Percentiles rank a stretch among this genome's conserved stretches.
These are phyloP conservation scores for Pichia thaimueangensis DNA, from an alignment of 805 yeast species.

Conservation along the genomic window DNA sequence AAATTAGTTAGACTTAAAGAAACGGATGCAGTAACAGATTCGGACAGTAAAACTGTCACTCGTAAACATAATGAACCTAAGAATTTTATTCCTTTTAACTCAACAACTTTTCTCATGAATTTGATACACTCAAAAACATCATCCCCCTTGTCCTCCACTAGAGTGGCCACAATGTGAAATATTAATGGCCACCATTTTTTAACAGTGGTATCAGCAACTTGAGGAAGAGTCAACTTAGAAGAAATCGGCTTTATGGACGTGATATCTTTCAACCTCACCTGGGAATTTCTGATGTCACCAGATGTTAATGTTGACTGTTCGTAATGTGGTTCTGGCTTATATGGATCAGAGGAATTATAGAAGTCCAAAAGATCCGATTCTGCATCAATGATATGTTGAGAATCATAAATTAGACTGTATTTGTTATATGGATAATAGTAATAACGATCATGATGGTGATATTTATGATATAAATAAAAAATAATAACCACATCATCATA, in stretches of 20 bases:
- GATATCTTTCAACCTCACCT: not conserved
- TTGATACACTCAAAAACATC: slow-evolving; percentile 11
- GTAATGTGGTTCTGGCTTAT: not conserved
- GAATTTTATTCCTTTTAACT: slow-evolving; percentile 5
- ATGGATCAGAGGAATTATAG: not conserved
- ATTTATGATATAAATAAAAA: slow-evolving; percentile 2
- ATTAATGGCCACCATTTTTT: slow-evolving; percentile 7
- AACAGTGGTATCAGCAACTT: slow-evolving; percentile 33
- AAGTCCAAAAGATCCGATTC: slow-evolving; percentile 5
- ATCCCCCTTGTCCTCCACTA: slow-evolving; percentile 2
- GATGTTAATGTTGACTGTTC: not conserved
- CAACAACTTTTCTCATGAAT: slow-evolving; percentile 8
- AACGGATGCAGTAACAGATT: slow-evolving; percentile 3
- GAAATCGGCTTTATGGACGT: not conserved
- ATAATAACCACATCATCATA: slow-evolving; percentile 3
- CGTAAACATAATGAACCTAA: slow-evolving; percentile 1
- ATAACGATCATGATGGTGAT: slow-evolving; percentile 5
- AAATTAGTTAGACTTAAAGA: slow-evolving; percentile 1
- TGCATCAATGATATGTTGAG: not conserved
- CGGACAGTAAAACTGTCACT: not conserved
- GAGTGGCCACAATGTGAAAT: not conserved
- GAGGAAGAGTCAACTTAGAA: not conserved
- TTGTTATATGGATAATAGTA: slow-evolving; percentile 3
- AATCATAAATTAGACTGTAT: not conserved
- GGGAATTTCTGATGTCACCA: not conserved